A percentile compares a stretch with the other conserved stretches of the same genome.
Conservation (phyloP, 78 protist genomes). For the Guillardia theta region DNA sequence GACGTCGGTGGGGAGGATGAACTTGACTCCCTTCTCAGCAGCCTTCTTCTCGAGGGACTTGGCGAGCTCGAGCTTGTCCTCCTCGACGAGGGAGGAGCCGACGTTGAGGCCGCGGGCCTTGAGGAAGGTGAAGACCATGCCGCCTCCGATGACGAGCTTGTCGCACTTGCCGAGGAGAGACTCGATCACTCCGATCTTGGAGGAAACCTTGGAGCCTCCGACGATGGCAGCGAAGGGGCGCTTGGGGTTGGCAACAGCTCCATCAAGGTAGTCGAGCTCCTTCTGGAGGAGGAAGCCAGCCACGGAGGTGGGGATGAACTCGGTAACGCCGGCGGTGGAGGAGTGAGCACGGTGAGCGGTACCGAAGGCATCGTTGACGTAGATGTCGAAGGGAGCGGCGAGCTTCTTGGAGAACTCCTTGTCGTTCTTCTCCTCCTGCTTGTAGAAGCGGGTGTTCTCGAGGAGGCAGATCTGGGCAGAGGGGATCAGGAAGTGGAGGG, state of each 20-base stretch:
- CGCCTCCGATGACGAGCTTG: slow-evolving; percentile 75
- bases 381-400: slow-evolving; percentile 48
- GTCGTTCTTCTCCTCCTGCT: slow-evolving; percentile 70
- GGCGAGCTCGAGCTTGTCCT: slow-evolving; percentile 62
- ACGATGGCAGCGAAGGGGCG: slow-evolving; percentile 78
- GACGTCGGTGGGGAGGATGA: slow-evolving; percentile 69
- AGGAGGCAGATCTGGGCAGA: slow-evolving; percentile 57
- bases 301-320: slow-evolving; percentile 51
- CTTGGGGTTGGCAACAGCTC: slow-evolving; percentile 51
- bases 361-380: slow-evolving; percentile 76
- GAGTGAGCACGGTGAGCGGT: slow-evolving; percentile 83
- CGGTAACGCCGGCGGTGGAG: slow-evolving; percentile 72
- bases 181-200: slow-evolving; percentile 58
- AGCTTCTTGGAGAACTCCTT: slow-evolving; percentile 64
- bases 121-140: slow-evolving; percentile 81
- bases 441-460: slow-evolving; percentile 81
- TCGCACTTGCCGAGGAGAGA: slow-evolving; percentile 65
- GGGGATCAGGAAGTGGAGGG: neutral
- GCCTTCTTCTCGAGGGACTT: slow-evolving; percentile 49
- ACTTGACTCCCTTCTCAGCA: slow-evolving; percentile 45
- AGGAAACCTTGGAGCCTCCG: slow-evolving; percentile 68
- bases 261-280: slow-evolving; percentile 72
- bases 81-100: slow-evolving; percentile 70
- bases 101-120: slow-evolving; percentile 67
- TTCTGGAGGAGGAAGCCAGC: slow-evolving; percentile 73